A percentile compares a stretch with the other conserved stretches of the same genome.
Evolutionary conservation across 768 basidiomycete genomes (phyloP).

Genomic region (Leccinum arenicola): DNA sequence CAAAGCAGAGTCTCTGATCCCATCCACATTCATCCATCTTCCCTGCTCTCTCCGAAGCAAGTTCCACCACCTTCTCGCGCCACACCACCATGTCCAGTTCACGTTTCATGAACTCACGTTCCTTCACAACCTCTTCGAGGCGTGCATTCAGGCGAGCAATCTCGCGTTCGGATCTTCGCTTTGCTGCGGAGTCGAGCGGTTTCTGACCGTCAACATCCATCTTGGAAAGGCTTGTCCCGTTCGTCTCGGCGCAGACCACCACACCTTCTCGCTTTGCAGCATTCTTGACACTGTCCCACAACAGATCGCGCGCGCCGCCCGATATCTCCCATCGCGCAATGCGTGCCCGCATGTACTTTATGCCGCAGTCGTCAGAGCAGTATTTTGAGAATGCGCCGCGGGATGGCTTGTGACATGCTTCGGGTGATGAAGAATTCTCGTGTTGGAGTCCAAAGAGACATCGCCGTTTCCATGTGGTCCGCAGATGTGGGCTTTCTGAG

Average conservation of each 20-base stretch:
- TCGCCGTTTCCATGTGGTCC: slow-evolving; percentile 78
- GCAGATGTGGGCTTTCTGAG: slow-evolving; percentile 57
- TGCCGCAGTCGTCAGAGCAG: slow-evolving; percentile 86
- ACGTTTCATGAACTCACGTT: slow-evolving; percentile 62
- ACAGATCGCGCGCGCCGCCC: slow-evolving; percentile 57
- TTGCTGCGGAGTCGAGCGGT: slow-evolving; percentile 33
- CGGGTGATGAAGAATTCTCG: slow-evolving; percentile 55
- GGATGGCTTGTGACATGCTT: slow-evolving; percentile 77
- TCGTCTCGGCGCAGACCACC: slow-evolving; percentile 46
- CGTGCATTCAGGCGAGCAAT: slow-evolving; percentile 49
- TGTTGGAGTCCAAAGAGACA: slow-evolving; percentile 71
- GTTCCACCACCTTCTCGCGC: slow-evolving; percentile 65
- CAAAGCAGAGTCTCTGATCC: slow-evolving; percentile 81
- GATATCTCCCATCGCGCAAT: slow-evolving; percentile 60
- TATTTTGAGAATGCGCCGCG: slow-evolving; percentile 86
- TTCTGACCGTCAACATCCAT: slow-evolving; percentile 18
- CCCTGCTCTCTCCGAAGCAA: slow-evolving; percentile 66
- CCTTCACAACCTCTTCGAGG: slow-evolving; percentile 55
- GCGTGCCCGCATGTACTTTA: slow-evolving; percentile 65
- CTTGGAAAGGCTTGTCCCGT: slow-evolving; percentile 21
- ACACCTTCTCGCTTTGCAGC: slow-evolving; percentile 71
- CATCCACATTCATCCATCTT: slow-evolving; percentile 78
- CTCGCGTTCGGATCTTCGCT: slow-evolving; percentile 55
- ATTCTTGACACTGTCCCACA: slow-evolving; percentile 75
- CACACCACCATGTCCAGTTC: slow-evolving; percentile 68